These are phyloP conservation scores for Phaeosphaeriaceae sp. DNA, from an alignment of 2,329 filamentous ascomycete genomes.

Conservation along the genomic window DNA sequence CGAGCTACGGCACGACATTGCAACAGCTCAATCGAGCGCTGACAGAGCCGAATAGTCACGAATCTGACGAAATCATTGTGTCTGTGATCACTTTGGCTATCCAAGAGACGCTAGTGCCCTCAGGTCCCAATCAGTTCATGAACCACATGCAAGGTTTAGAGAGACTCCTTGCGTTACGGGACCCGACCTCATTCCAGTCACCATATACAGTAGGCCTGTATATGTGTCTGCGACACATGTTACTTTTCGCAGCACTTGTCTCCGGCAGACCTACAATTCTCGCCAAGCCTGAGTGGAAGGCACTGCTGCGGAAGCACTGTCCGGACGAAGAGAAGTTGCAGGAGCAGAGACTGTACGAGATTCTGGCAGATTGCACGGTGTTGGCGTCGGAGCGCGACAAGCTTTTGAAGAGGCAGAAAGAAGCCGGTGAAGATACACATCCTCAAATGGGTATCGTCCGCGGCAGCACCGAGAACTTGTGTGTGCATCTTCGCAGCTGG, in stretches of 20 bases:
- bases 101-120: slow-evolving; percentile 34
- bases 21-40: slow-evolving; percentile 33
- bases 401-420: background rate
- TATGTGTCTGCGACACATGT: slow-evolving; percentile 30
- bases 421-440: background rate
- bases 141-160: slow-evolving; percentile 41
- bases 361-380: slow-evolving; percentile 38
- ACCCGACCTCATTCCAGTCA: slow-evolving; percentile 15
- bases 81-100: slow-evolving; percentile 33
- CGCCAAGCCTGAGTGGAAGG: slow-evolving; percentile 35
- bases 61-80: slow-evolving; percentile 34
- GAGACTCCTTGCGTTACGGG: slow-evolving; percentile 31
- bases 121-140: slow-evolving; percentile 27
- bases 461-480: background rate
- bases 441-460: background rate
- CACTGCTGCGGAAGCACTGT: slow-evolving; percentile 17
- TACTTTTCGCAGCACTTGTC: slow-evolving; percentile 28
- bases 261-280: slow-evolving; percentile 32
- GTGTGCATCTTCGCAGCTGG: background rate
- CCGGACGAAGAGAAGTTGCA: slow-evolving; percentile 17
- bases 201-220: slow-evolving; percentile 24
- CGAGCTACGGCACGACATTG: slow-evolving; percentile 30
- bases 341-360: slow-evolving; percentile 35
- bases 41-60: slow-evolving; percentile 23
- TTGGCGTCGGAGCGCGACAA: slow-evolving; percentile 23